Percentiles rank a stretch among this genome's conserved stretches.
These are phyloP conservation scores for Trichoderma koningii DNA, from an alignment of 2,329 filamentous ascomycete genomes.

Conservation along the genomic window DNA sequence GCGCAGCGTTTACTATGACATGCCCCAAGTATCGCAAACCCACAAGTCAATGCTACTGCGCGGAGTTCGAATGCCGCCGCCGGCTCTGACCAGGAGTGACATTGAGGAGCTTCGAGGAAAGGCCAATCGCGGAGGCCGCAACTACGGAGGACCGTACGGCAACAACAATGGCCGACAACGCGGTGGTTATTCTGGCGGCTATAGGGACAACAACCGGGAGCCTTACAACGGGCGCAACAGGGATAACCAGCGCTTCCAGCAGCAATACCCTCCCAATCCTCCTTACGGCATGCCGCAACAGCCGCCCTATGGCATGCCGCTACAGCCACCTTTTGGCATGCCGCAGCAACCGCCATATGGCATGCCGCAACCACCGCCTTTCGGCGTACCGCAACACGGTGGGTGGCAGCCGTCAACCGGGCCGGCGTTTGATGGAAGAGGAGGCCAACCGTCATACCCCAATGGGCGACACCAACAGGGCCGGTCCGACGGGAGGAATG, in stretches of 20 bases:
- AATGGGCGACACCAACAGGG: conserved; percentile 7
- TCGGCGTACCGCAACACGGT: conserved; percentile 27
- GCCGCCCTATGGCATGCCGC: conserved; percentile 27
- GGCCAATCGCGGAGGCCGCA: conserved; percentile 52
- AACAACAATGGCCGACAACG: conserved; percentile 31
- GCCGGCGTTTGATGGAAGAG: conserved; percentile 11
- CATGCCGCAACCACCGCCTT: conserved; percentile 24
- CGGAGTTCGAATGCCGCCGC: conserved; percentile 71
- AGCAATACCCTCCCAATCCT: background rate
- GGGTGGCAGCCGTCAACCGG: conserved; percentile 8
- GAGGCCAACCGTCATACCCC: background rate
- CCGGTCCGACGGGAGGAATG: conserved; percentile 8
- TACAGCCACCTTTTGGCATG: conserved; percentile 28
- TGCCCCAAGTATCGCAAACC: conserved; percentile 69
- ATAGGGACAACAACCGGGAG: conserved; percentile 23
- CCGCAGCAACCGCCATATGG: conserved; percentile 18
- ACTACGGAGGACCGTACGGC: conserved; percentile 33
- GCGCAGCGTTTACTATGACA: conserved; percentile 77
- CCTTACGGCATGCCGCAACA: conserved; percentile 28
- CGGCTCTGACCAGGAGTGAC: conserved; percentile 74
- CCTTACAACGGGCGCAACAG: conserved; percentile 27
- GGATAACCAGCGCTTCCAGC: conserved; percentile 27
- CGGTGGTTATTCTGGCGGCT: conserved; percentile 36
- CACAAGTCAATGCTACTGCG: conserved; percentile 96
- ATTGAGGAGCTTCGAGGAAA: conserved; percentile 71